phyloP scores from a whole-genome alignment of 306 rosid species.

The Dalbergia cochinchinensis region DNA sequence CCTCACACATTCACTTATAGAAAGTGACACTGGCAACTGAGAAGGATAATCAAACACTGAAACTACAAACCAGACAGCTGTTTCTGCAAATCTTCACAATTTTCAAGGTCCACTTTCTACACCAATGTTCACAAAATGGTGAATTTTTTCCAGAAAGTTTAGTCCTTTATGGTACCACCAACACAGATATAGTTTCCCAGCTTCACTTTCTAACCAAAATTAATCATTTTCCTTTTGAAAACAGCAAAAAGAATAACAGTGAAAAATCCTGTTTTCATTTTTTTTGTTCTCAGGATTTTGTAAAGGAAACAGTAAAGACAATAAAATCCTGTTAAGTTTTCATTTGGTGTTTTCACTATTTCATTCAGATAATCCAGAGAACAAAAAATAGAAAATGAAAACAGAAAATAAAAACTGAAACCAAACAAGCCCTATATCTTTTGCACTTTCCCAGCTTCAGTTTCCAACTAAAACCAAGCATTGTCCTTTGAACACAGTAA shows the following conservation, averaged over 20 bases:
- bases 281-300: too few species aligned
- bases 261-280: too few species aligned
- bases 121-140: not conserved
- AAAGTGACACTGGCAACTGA: not conserved
- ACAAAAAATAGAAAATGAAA: too few species aligned
- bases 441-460: not conserved
- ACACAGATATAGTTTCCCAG: not conserved
- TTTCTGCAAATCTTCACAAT: not conserved
- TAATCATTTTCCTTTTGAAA: not conserved
- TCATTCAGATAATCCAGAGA: too few species aligned
- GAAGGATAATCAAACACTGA: constrained; percentile 25
- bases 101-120: constrained; percentile 1
- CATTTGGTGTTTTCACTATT: too few species aligned
- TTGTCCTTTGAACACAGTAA: not conserved
- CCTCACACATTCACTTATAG: not conserved
- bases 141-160: constrained; percentile 3
- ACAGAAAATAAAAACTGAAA: not conserved
- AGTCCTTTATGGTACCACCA: constrained; percentile 11
- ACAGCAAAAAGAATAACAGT: not conserved
- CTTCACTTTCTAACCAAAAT: not conserved
- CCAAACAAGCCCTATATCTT: not conserved
- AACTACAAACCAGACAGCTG: not conserved
- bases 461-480: not conserved
- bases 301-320: too few species aligned
- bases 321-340: too few species aligned